Evolutionary conservation across 1,284 basidiomycete species (phyloP), one percentile per base, ranked within the genome.

Genomic region (Trichosporon sp.): DNA sequence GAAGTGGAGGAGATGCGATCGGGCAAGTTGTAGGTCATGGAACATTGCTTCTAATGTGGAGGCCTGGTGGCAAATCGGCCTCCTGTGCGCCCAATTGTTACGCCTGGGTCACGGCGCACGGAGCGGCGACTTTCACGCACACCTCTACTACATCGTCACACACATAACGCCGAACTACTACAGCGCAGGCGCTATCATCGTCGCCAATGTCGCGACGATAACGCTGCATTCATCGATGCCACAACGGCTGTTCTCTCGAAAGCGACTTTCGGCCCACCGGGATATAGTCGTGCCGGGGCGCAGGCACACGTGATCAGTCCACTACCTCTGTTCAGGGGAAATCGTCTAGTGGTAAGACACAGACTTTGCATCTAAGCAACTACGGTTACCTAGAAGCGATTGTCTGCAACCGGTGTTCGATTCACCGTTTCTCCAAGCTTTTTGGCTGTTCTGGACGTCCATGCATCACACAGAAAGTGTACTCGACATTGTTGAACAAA

Each of bases 391-490:
- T 21, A 44, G 40, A 21, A 19, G 25, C 49, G 27, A 54, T 13
- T 54, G 49, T 54, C 49, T 54, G 49, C 49, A 54, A 54, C 49
- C 49, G 49, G 49, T 54, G 49, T 54, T 54, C 49, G 25, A 54
- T 54, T 54, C 49, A 54, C 25, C 49, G 49, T 54, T 31, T 54
- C 49, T 54, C 49, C 49, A 54, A 29, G 27, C 13, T 54, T 54
- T 54, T 54, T 29, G 23, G 16, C 19, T 4, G 27, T 16, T 9
- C n/a, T 8, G 13, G 46, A n/a, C 23, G 4, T 52, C 40, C 23
- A n/a, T 44, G 19, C 40, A 44, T n/a, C 19, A 8, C 40, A 8
- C 40, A 21, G 16, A 10, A 23, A 16, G 9, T 44, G 40, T 21
- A 21, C 40, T n/a, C 19, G 19, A 21, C 19, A 23, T n/a, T 10